Conservation (phyloP, 345 rosid genomes). For the Schrenkiella parvula region DNA sequence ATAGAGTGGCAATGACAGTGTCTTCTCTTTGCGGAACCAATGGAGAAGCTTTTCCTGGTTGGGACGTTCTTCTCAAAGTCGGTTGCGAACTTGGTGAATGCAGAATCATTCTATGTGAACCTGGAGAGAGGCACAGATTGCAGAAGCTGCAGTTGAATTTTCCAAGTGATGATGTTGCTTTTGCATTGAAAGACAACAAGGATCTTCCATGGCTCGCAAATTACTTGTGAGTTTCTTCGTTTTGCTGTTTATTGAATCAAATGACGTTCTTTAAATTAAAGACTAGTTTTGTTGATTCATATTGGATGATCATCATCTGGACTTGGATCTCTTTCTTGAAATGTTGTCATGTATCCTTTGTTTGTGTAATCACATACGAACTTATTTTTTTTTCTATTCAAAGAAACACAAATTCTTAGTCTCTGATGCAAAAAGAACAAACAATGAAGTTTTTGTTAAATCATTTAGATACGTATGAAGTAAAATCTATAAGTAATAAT, state of each 20-base stretch:
- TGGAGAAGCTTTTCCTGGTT: constrained; percentile 82
- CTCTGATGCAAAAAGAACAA: background rate
- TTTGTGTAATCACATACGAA: constrained; percentile 13
- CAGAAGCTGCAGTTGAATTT: constrained; percentile 96
- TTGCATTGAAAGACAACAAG: constrained; percentile 77
- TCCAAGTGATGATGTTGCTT: constrained; percentile 92
- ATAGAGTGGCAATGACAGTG: constrained; percentile 77
- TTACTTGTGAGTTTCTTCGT: constrained; percentile 53
- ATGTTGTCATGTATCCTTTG: constrained; percentile 11
- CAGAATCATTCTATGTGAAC: constrained; percentile 76
- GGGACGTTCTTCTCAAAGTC: constrained; percentile 76
- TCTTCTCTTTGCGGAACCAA: constrained; percentile 70
- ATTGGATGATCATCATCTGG: constrained; percentile 9
- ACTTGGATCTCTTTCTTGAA: background rate
- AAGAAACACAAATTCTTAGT: background rate
- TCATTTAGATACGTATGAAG: background rate
- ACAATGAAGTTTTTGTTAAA: background rate
- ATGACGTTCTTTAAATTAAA: constrained; percentile 5
- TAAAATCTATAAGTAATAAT: background rate
- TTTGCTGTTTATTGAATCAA: background rate
- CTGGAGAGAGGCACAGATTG: constrained; percentile 74
- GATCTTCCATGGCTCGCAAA: constrained; percentile 84
- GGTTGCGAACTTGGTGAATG: constrained; percentile 95
- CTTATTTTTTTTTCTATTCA: background rate
- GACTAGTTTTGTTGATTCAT: constrained; percentile 14